Base-by-base conservation (phyloP, 176 grass and related monocot genomes). In the Saccharum officinarum region DNA sequence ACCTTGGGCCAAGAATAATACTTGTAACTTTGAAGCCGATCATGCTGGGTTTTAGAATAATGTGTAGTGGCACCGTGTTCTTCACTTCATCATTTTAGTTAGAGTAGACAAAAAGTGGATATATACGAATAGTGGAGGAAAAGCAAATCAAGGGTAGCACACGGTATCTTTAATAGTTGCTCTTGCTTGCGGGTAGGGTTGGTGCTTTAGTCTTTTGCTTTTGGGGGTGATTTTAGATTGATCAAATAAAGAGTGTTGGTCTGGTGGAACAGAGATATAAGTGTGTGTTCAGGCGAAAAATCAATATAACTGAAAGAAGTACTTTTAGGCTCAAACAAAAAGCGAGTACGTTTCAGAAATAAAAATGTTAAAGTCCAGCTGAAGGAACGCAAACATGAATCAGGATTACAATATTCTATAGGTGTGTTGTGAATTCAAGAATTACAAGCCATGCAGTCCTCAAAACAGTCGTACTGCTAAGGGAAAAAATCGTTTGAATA, bases 131-230 rank as follows among this genome's bases (percentile, higher is more conserved):
- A 63, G 61, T 77, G 83, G 75, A 92, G 60, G 69, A 80, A 80
- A 83, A 86, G 83, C 46, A 88, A 64, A 36, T 78, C 39, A 40
- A 74, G 33, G 60, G 65, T 82, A 67, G 55, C 90, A 76, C n/a
- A 22, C 76, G 73, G 59, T 82, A 76, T 40, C 47, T 82, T 85
- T 73, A 41, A 11, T 40, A 28, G 16, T 50, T 79, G 78, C 11
- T 82, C 55, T 82, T 78, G 83, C 79, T 82, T 86, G 36, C 6
- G 20, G 36, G 67, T 31, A 14, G n/a, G 20, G 75, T 49, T 64
- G 9, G 25, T 75, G 83, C 82, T 82, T 86, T 88, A 69, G 69
- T 69, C 25, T n/a, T 86, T 83, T 83, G 73, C 83, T 70, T 83
- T 76, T n/a, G 54, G 64, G 69, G 72, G 13, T 66, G 46, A 75